Evolutionary conservation across 2,329 filamentous ascomycete species (phyloP), one percentile per base, ranked within the genome.

Genomic region (Xylariaceae sp.): DNA sequence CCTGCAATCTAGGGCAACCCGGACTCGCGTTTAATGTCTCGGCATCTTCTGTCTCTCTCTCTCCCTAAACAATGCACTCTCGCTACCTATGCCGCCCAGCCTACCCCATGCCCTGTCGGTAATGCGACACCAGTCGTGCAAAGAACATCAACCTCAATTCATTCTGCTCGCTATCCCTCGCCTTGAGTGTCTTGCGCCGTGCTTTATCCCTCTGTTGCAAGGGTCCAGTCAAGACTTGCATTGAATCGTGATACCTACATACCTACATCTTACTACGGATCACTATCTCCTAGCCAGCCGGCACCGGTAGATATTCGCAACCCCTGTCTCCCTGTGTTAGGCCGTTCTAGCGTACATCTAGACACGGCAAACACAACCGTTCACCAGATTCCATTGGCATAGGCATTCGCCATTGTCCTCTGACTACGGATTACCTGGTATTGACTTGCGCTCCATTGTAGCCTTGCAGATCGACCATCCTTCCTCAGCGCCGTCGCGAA

Each of bases 221-320:
- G 15, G 37, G 10, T 18, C 3, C 8, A 23, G 6, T 15, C 35
- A 3, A 37, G 35, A 17, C 37, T 23, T 30, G 35, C n/a, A 42
- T 42, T n/a, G 30, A 30, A 59, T 53, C 17, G 48, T 42, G 35
- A 47, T 47, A 45, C 13, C 57, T 30, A n/a, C n/a, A n/a, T n/a
- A 30, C 23, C 23, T 30, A 30, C 23, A 18, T 18, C 17, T 18
- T 18, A 18, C 23, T 30, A 30, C 23, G 23, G 23, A 30, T 30
- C 5, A 30, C 23, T 30, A 39, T 51, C 51, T 59, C 39, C 35
- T 45, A 49, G 15, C 51, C 37, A 51, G 35, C 49, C 45, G 58
- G 30, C 44, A 57, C 56, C 48, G 17, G 49, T 48, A 51, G 49
- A 59, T 17, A 44, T 51, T 54, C 15, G 18, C 54, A 55, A 34